These are phyloP conservation scores for Berkeleyomyces rouxiae DNA, from an alignment of 2,329 filamentous ascomycete species.

Conservation along the genomic window DNA sequence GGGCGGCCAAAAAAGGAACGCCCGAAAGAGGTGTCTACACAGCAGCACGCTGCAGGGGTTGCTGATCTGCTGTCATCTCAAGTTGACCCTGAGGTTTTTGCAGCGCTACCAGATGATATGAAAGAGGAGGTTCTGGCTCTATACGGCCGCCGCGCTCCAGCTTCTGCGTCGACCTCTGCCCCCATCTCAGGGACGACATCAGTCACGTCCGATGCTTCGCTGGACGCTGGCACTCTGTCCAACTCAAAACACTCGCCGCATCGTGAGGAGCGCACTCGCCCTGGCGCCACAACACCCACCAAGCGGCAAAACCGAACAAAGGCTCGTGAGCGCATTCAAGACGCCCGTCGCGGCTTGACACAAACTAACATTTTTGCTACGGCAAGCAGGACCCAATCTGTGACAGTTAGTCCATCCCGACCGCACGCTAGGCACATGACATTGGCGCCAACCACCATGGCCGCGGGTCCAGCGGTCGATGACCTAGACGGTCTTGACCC, in stretches of 20 bases:
- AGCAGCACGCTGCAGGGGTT: neutral
- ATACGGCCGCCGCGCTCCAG: conserved; percentile 33
- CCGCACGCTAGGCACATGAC: neutral
- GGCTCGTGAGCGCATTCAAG: conserved; percentile 33
- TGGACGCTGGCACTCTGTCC: neutral
- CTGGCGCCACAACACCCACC: neutral
- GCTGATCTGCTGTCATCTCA: conserved; percentile 52
- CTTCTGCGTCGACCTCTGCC: neutral
- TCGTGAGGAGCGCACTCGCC: neutral
- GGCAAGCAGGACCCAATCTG: neutral
- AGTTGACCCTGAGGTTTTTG: conserved; percentile 70
- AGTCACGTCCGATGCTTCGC: conserved; percentile 17
- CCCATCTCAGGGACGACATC: neutral
- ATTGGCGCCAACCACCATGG: conserved; percentile 16
- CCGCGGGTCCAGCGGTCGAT: conserved; percentile 20
- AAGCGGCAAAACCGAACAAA: conserved; percentile 26
- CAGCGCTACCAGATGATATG: conserved; percentile 70
- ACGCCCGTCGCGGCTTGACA: conserved; percentile 42
- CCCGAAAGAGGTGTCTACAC: neutral
- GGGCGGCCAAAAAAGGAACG: conserved; percentile 17
- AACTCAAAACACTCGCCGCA: neutral
- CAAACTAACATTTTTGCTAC: conserved; percentile 49
- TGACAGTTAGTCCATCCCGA: conserved; percentile 5
- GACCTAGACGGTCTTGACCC: conserved; percentile 35
- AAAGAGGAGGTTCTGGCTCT: conserved; percentile 66